phyloP scores from a whole-genome alignment of 768 basidiomycete species.

The Mycena metata region DNA sequence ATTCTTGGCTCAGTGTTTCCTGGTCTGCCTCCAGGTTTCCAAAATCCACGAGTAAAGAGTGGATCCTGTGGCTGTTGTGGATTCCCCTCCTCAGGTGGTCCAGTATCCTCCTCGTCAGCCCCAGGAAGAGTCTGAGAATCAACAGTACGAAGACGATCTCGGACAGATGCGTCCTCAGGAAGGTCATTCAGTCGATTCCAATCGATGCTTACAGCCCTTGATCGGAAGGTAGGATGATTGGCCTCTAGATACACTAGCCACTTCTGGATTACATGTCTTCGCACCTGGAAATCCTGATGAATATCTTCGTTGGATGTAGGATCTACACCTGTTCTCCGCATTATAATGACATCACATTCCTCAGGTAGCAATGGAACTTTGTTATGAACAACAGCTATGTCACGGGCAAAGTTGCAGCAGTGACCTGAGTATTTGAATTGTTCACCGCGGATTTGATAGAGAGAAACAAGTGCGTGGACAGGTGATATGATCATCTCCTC shows the following conservation, averaged over 20 bases:
- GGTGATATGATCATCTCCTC: conserved; percentile 26
- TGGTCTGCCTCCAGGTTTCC: too few species aligned
- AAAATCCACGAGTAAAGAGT: conserved; percentile 11
- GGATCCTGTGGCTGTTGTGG: conserved; percentile 6
- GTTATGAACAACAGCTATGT: conserved; percentile 13
- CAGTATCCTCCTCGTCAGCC: conserved; percentile 1
- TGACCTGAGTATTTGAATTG: conserved; percentile 27
- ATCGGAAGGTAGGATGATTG: conserved; percentile 16
- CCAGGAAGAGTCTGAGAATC: conserved; percentile 14
- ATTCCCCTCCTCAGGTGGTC: conserved; percentile 23
- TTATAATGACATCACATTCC: conserved; percentile 28
- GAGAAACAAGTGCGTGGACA: conserved; percentile 18
- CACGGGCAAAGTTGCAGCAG: conserved; percentile 21
- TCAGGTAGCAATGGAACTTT: conserved; percentile 16
- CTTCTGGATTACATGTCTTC: conserved; percentile 6
- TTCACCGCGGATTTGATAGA: conserved; percentile 17
- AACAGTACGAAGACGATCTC: conserved; percentile 8
- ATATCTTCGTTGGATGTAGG: conserved; percentile 7
- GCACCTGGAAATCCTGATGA: conserved; percentile 19
- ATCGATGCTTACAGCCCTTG: neutral
- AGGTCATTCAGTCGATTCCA: neutral
- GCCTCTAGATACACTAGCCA: conserved; percentile 16
- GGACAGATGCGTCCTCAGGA: conserved; percentile 15
- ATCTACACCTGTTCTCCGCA: conserved; percentile 11
- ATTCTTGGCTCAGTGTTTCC: too few species aligned